A percentile compares a stretch with the other conserved stretches of the same genome.
These are phyloP conservation scores for Carex myosuroides DNA, from an alignment of 176 grass and related monocot species.

Conservation along the genomic window DNA sequence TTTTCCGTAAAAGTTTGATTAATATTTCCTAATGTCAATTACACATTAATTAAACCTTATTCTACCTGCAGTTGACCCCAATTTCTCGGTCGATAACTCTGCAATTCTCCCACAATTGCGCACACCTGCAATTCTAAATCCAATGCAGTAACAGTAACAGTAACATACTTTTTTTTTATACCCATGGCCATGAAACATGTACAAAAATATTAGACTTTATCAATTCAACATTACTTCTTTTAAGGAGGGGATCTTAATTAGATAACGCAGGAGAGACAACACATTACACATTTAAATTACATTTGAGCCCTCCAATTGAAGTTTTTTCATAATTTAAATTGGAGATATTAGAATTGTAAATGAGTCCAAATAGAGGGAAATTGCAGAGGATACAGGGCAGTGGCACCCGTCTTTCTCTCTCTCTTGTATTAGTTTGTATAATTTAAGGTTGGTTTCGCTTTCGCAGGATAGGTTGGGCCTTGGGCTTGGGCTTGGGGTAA, in stretches of 20 bases:
- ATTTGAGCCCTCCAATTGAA: too few species aligned
- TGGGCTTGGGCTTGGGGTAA: conserved; percentile 11
- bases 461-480: neutral
- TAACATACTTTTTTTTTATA: too few species aligned
- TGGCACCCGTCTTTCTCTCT: neutral
- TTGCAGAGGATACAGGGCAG: neutral
- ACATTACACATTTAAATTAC: too few species aligned
- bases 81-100: neutral
- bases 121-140: neutral
- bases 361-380: neutral
- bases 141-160: too few species aligned
- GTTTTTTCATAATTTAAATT: neutral
- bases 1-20: conserved; percentile 19
- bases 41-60: neutral
- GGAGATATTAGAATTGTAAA: neutral
- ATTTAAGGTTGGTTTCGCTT: conserved; percentile 24
- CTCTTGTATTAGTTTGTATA: conserved; percentile 46
- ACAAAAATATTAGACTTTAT: too few species aligned
- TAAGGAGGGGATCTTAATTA: too few species aligned
- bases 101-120: neutral
- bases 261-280: too few species aligned
- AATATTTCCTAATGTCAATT: conserved; percentile 11
- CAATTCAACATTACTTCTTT: too few species aligned
- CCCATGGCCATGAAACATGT: too few species aligned
- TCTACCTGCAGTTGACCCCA: conserved; percentile 15